Conservation (phyloP, 495 filamentous ascomycete genomes). For the Letharia lupina region DNA sequence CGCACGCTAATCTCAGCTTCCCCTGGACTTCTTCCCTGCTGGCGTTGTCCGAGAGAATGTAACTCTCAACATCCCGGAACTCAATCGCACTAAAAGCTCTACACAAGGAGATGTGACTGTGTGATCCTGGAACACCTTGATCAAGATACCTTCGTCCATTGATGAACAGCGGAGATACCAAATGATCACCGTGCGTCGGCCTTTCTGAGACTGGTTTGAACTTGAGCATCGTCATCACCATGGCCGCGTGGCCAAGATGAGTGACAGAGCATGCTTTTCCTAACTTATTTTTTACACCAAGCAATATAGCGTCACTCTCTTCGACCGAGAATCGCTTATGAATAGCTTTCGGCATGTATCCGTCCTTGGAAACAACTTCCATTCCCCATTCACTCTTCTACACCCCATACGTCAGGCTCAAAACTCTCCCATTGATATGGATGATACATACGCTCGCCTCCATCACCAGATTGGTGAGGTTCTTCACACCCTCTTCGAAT, state of each 20-base stretch:
- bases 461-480: neutral
- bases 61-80: conserved; percentile 5
- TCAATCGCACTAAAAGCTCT: conserved; percentile 3
- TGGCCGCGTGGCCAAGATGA: conserved; percentile 12
- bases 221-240: conserved; percentile 10
- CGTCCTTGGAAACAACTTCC: neutral
- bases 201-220: neutral
- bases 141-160: conserved; percentile 12
- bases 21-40: neutral
- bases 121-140: conserved; percentile 1
- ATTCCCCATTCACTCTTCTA: conserved; percentile 14
- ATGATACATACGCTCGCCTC: conserved; percentile 2
- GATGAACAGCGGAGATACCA: conserved; percentile 12
- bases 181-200: neutral
- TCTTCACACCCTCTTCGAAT: conserved; percentile 5
- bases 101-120: conserved; percentile 2
- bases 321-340: conserved; percentile 5
- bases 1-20: conserved; percentile 8
- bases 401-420: too few relatives aligned
- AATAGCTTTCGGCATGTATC: conserved; percentile 11
- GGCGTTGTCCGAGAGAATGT: conserved; percentile 1
- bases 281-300: neutral
- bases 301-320: conserved; percentile 7
- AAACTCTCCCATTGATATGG: too few relatives aligned
- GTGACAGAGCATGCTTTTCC: conserved; percentile 2